Conservation (phyloP, 495 filamentous ascomycete species). For the Alectoria sarmentosa region DNA sequence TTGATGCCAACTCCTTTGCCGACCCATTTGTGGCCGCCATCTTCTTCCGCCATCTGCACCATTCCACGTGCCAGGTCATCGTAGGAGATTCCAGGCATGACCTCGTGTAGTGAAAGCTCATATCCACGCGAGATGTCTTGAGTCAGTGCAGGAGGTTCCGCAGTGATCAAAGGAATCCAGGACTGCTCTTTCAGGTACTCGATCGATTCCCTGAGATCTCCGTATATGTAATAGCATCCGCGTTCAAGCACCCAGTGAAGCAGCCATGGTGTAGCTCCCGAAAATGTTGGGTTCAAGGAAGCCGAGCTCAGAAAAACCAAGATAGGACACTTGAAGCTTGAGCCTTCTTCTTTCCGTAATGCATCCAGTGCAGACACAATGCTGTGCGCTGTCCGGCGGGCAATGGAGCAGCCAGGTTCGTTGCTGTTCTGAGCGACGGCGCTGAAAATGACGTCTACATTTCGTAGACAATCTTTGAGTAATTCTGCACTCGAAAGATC, state of each 20-base stretch:
- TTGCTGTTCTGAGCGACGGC: conserved; percentile 9
- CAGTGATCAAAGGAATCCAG: conserved; percentile 10
- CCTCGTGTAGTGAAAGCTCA: not conserved
- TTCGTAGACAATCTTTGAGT: conserved; percentile 6
- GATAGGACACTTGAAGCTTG: conserved; percentile 5
- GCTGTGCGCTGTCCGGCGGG: conserved; percentile 1
- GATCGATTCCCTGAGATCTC: conserved; percentile 2
- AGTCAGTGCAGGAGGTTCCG: conserved; percentile 6
- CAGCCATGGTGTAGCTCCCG: not conserved
- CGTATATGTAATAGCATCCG: conserved; percentile 6
- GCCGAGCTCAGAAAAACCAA: conserved; percentile 8
- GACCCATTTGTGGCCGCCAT: conserved; percentile 8
- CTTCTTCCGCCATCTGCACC: conserved; percentile 16
- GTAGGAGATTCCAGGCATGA: conserved; percentile 1
- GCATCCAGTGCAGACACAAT: conserved; percentile 3
- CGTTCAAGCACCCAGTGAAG: conserved; percentile 11
- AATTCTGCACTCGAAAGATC: conserved; percentile 8
- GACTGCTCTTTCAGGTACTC: conserved; percentile 2
- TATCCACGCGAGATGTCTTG: conserved; percentile 7
- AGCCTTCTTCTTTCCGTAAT: not conserved
- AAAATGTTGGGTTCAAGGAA: conserved; percentile 8
- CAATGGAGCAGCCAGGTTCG: conserved; percentile 13
- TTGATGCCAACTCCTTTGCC: conserved; percentile 11
- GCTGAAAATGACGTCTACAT: conserved; percentile 8
- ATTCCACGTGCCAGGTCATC: conserved; percentile 13